A percentile compares a stretch with the other conserved stretches of the same genome.
Conservation (phyloP, 768 basidiomycete species). For the Boletellus ananiceps region DNA sequence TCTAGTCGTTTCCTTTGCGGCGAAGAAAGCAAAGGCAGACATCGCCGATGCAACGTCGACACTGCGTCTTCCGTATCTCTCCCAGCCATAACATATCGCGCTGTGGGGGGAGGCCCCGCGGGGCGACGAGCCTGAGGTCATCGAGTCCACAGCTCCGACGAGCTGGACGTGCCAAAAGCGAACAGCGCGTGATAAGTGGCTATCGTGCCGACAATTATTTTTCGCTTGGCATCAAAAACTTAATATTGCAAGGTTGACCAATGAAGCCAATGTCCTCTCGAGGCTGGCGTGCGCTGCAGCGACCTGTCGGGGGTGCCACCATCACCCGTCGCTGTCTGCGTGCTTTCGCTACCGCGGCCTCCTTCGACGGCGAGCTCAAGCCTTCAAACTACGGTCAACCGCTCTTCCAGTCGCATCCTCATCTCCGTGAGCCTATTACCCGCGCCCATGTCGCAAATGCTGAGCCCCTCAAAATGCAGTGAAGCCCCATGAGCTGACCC, state of each 20-base stretch:
- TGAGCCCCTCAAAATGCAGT: slow-evolving; percentile 35
- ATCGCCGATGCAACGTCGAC: slow-evolving; percentile 64
- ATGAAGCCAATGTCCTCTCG: slow-evolving; percentile 18
- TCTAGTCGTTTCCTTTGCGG: slow-evolving; percentile 62
- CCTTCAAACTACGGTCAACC: slow-evolving; percentile 83
- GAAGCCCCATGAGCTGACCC: slow-evolving; percentile 64
- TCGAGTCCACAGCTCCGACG: slow-evolving; percentile 5
- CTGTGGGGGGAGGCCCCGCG: slow-evolving; percentile 4
- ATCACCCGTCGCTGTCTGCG: slow-evolving; percentile 8
- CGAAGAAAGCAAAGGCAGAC: slow-evolving; percentile 60
- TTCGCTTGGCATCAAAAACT: neutral
- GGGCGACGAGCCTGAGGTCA: slow-evolving; percentile 16
- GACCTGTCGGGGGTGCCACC: neutral
- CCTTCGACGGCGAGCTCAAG: slow-evolving; percentile 39
- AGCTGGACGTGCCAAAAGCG: neutral
- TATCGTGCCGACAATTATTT: neutral
- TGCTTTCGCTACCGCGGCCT: slow-evolving; percentile 33
- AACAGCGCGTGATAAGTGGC: slow-evolving; percentile 19
- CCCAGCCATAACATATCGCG: slow-evolving; percentile 34
- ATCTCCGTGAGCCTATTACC: slow-evolving; percentile 50
- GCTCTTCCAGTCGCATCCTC: slow-evolving; percentile 70
- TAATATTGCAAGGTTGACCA: neutral
- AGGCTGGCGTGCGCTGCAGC: slow-evolving; percentile 15
- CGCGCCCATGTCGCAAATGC: slow-evolving; percentile 1
- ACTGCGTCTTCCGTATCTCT: slow-evolving; percentile 47